These are phyloP conservation scores for Bipolaris sorokiniana DNA, from an alignment of 2,329 filamentous ascomycete genomes.

Conservation along the genomic window DNA sequence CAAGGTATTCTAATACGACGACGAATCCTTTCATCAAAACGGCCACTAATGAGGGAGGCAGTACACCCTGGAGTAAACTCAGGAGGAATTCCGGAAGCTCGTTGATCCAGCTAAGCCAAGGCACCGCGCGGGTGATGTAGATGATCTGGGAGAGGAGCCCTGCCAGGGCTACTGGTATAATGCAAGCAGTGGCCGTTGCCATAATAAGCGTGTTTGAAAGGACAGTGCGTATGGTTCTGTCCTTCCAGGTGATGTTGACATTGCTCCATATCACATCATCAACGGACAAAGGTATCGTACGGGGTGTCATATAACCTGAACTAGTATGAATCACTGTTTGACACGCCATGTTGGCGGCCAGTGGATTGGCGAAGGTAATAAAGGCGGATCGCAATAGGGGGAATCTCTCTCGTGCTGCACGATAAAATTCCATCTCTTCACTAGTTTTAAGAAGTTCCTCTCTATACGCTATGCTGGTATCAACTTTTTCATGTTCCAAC, in stretches of 20 bases:
- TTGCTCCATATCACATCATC: slow-evolving; percentile 19
- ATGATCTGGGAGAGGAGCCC: slow-evolving; percentile 18
- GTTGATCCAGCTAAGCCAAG: slow-evolving; percentile 14
- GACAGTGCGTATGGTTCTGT: slow-evolving; percentile 12
- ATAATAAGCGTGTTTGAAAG: slow-evolving; percentile 13
- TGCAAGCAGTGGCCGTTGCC: neutral
- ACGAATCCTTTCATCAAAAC: slow-evolving; percentile 10
- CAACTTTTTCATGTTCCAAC: slow-evolving; percentile 7
- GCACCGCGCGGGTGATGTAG: slow-evolving; percentile 11
- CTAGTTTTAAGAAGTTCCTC: slow-evolving; percentile 9
- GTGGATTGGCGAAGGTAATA: slow-evolving; percentile 13
- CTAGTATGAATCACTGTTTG: slow-evolving; percentile 17
- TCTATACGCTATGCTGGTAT: slow-evolving; percentile 4
- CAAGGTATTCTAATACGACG: slow-evolving; percentile 3
- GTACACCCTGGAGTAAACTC: slow-evolving; percentile 13
- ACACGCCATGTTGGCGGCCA: slow-evolving; percentile 12
- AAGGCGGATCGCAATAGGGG: slow-evolving; percentile 10
- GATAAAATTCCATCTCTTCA: slow-evolving; percentile 10
- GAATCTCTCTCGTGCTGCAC: neutral
- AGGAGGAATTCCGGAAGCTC: slow-evolving; percentile 13
- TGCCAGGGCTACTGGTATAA: slow-evolving; percentile 13
- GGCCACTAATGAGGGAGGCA: slow-evolving; percentile 8
- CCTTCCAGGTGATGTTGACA: slow-evolving; percentile 11
- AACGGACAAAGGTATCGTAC: slow-evolving; percentile 8
- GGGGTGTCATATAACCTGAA: slow-evolving; percentile 12